These are phyloP conservation scores for Talaromyces sp. DNA, from an alignment of 2,329 filamentous ascomycete genomes.

Conservation along the genomic window DNA sequence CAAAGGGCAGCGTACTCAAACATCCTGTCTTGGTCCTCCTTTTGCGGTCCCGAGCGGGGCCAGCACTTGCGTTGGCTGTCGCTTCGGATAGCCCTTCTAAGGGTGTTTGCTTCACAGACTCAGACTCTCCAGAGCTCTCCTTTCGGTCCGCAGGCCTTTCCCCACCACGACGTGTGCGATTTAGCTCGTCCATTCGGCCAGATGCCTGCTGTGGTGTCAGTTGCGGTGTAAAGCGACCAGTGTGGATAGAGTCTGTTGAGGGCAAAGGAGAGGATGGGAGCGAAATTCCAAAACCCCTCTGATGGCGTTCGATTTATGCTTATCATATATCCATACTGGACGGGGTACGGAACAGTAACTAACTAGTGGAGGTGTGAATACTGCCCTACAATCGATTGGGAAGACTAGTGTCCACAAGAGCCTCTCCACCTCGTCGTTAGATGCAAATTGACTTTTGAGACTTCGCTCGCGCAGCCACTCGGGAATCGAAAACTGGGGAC, in stretches of 20 bases:
- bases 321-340: background rate
- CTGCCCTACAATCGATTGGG: background rate
- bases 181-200: constrained; percentile 10
- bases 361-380: constrained; percentile 8
- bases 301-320: background rate
- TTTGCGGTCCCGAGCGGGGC: constrained; percentile 39
- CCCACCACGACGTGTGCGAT: background rate
- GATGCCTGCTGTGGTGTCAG: background rate
- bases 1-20: constrained; percentile 61
- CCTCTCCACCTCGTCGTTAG: constrained; percentile 8
- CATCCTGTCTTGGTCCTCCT: constrained; percentile 91
- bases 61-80: constrained; percentile 22
- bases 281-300: background rate
- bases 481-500: constrained; percentile 4
- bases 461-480: constrained; percentile 6
- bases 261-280: background rate
- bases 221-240: background rate
- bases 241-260: background rate
- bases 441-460: constrained; percentile 1
- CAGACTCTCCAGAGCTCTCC: background rate
- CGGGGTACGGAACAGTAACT: background rate
- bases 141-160: background rate
- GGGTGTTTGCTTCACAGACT: background rate
- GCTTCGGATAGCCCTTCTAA: constrained; percentile 10
- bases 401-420: constrained; percentile 2